Evolutionary conservation across 371 early-diverging fungal species (phyloP).

Genomic region (Umbelopsis sp.): DNA sequence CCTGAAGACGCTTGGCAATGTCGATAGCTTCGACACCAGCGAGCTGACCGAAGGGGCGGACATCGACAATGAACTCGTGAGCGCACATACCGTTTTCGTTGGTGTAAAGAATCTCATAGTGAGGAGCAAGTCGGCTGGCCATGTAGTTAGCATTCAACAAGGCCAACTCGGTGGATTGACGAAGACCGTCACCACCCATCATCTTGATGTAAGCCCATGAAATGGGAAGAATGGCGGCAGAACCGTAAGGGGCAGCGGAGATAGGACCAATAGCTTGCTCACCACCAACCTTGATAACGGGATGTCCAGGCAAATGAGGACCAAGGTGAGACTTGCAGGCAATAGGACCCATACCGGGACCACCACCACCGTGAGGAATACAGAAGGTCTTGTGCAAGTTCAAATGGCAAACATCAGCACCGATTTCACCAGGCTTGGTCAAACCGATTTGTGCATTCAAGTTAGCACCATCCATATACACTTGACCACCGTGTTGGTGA

Average conservation of each 20-base stretch:
- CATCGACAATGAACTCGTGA: slow-evolving; percentile 97
- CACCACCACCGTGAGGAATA: slow-evolving; percentile 98
- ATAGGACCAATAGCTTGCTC: slow-evolving; percentile 88
- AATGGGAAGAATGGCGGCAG: slow-evolving; percentile 93
- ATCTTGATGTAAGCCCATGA: slow-evolving; percentile 98
- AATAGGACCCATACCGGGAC: slow-evolving; percentile 98
- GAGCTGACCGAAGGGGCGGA: slow-evolving; percentile 80
- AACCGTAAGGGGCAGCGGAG: slow-evolving; percentile 96
- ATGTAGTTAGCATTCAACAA: slow-evolving; percentile 98
- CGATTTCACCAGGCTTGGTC: slow-evolving; percentile 94
- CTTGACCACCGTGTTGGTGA: slow-evolving; percentile 92
- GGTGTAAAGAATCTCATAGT: slow-evolving; percentile 90
- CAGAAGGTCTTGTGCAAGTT: slow-evolving; percentile 99
- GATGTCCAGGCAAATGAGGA: slow-evolving; percentile 94
- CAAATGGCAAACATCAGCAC: slow-evolving; percentile 98
- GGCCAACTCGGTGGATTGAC: slow-evolving; percentile 84
- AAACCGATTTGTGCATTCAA: slow-evolving; percentile 98
- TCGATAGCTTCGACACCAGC: slow-evolving; percentile 92
- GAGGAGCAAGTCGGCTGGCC: slow-evolving; percentile 82
- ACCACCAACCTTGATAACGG: slow-evolving; percentile 74
- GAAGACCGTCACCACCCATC: slow-evolving; percentile 92
- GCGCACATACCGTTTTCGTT: slow-evolving; percentile 95
- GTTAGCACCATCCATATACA: slow-evolving; percentile 99
- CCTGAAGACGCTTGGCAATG: slow-evolving; percentile 97
- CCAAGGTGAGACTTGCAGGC: slow-evolving; percentile 84